Evolutionary conservation across 1,284 basidiomycete genomes (phyloP).

Genomic region (Apiotrichum laibachii): DNA sequence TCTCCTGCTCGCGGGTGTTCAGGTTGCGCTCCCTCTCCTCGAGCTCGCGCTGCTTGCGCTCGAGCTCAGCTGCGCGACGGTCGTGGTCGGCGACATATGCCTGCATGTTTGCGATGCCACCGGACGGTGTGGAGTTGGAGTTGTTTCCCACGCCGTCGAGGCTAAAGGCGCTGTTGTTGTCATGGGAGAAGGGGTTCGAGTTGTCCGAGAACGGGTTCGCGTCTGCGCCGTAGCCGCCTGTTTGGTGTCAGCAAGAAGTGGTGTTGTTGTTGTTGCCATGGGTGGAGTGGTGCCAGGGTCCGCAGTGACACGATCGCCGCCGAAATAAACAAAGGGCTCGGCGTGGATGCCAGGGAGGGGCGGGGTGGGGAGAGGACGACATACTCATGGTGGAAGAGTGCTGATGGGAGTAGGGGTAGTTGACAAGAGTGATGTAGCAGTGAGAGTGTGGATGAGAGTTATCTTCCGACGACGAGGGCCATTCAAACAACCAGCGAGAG

Average conservation of each 20-base stretch:
- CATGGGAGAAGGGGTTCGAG: slow-evolving; percentile 28
- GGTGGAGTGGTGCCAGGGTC: no score
- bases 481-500: no score
- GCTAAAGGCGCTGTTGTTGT: slow-evolving; percentile 43
- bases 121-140: slow-evolving; percentile 13
- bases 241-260: slow-evolving; percentile 2
- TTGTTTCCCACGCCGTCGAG: slow-evolving; percentile 27
- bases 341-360: no score
- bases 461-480: no score
- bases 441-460: no score
- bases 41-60: slow-evolving; percentile 41
- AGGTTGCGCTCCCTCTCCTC: slow-evolving; percentile 36
- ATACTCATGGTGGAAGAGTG: no score
- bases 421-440: no score
- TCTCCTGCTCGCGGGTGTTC: slow-evolving; percentile 25
- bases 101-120: slow-evolving; percentile 21
- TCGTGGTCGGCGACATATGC: slow-evolving; percentile 26
- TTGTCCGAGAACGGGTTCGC: slow-evolving; percentile 40
- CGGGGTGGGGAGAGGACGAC: not conserved
- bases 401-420: no score
- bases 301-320: no score
- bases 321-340: no score
- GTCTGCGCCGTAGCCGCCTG: slow-evolving; percentile 19
- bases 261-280: not conserved
- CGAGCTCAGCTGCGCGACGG: slow-evolving; percentile 28